Evolutionary conservation across 768 basidiomycete species (phyloP).

Genomic region (Coprinopsis strossmayeri): DNA sequence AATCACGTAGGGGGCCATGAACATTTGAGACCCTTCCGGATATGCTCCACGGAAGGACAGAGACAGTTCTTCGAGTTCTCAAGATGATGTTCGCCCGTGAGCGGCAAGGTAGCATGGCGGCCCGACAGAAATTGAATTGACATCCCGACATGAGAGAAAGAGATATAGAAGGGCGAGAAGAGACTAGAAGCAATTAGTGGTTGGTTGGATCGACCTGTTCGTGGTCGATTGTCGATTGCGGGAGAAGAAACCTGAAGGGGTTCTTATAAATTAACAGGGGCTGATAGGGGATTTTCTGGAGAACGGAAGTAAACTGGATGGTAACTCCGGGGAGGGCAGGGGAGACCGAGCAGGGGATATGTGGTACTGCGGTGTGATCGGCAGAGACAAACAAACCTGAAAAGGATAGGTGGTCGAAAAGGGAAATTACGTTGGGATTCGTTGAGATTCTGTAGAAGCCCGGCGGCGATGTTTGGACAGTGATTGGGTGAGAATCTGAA

Average conservation of each 20-base stretch:
- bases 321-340: background rate
- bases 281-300: background rate
- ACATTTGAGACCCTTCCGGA: background rate
- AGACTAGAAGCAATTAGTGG: background rate
- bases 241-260: background rate
- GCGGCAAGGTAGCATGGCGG: background rate
- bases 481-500: conserved; percentile 1
- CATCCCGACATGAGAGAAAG: background rate
- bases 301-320: background rate
- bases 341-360: background rate
- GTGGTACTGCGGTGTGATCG: conserved; percentile 7
- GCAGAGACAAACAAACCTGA: conserved; percentile 1
- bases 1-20: background rate
- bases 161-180: background rate
- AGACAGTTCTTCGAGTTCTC: background rate
- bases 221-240: conserved; percentile 2
- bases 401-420: background rate
- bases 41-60: conserved; percentile 1
- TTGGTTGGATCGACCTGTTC: background rate
- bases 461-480: background rate
- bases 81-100: background rate
- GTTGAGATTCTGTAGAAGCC: background rate
- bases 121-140: background rate
- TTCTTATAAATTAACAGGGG: background rate
- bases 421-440: background rate